Base-by-base conservation (phyloP, 306 rosid genomes). In the Senna siamea region DNA sequence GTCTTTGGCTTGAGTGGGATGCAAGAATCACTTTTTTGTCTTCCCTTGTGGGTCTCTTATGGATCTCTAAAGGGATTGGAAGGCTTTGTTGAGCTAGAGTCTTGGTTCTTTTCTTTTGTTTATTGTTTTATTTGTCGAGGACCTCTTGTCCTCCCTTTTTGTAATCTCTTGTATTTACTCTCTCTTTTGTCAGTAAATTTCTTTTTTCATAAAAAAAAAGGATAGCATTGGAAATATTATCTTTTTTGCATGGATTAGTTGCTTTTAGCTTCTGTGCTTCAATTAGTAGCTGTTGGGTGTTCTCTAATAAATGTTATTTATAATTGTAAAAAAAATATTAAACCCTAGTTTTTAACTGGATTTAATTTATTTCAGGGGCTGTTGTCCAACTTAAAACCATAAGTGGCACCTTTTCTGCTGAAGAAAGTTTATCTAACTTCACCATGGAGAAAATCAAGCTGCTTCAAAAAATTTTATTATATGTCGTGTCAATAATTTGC, bases 351-450 rank as follows among this genome's bases (percentile, higher is more conserved):
- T 85, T 51, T 61, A 70, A 43, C 62, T 71, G 12, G 66, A 69
- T 81, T 78, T 81, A 70, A 53, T 90, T 41, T 64, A 19, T 79
- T 82, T 62, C 90, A 94, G 98, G 96, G 77, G 89, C 90, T 69
- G 98, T 92, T 47, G 90, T 94, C 79, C 96, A 94, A 73, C 93
- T 94, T 69, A 94, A 94, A 86, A 86, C 98, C 72, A 88, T 93
- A 72, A 85, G 87, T 46, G 85, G 94, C 30, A 81, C 92, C 20
- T 75, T 89, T 71, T 82, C 88, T 56, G 83, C 82, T 48, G 97
- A 88, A 47, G 98, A 89, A 78, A 86, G 83, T 82, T 78, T 83
- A 74, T 81, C 96, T 12, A 80, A 78, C 78, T 78, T 78, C 22
- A 82, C 87, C 18, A 5, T 77, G 81, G 97, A 92, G 81, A 86